Evolutionary conservation across 805 yeast species (phyloP).

Genomic region (Ogataea methanolica): DNA sequence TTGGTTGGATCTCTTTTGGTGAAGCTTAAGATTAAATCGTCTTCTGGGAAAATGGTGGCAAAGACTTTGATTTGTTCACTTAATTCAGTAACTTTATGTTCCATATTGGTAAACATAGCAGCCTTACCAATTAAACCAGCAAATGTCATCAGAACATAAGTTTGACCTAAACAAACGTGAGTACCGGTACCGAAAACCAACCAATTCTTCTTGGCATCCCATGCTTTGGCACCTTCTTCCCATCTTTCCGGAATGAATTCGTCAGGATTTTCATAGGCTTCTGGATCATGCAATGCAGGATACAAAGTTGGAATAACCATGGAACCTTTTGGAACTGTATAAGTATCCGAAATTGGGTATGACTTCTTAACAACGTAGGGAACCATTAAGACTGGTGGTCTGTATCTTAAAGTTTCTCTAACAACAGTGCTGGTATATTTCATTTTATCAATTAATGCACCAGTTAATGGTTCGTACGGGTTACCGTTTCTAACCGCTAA

Average conservation of each 20-base stretch:
- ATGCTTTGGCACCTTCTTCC: constrained; percentile 73
- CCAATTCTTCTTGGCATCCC: constrained; percentile 83
- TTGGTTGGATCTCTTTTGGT: constrained; percentile 53
- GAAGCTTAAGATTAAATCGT: constrained; percentile 82
- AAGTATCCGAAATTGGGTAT: constrained; percentile 77
- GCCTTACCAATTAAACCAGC: constrained; percentile 91
- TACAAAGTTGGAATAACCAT: constrained; percentile 95
- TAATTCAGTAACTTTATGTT: constrained; percentile 75
- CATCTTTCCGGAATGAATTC: constrained; percentile 95
- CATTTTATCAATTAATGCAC: constrained; percentile 83
- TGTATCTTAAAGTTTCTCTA: constrained; percentile 84
- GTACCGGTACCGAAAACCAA: constrained; percentile 97
- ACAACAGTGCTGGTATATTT: constrained; percentile 85
- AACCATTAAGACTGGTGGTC: constrained; percentile 98
- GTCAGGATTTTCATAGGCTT: constrained; percentile 92
- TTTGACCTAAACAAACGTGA: constrained; percentile 93
- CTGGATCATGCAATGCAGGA: constrained; percentile 97
- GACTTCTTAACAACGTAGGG: constrained; percentile 89
- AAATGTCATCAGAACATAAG: constrained; percentile 86
- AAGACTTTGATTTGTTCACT: constrained; percentile 93
- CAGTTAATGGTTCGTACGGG: constrained; percentile 52
- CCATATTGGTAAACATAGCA: constrained; percentile 71
- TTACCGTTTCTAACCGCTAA: constrained; percentile 75
- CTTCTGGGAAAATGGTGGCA: constrained; percentile 97
- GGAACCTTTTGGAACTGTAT: constrained; percentile 94